Base-by-base conservation (phyloP, 1,139 yeast species). In the Debaryomyces sp. region DNA sequence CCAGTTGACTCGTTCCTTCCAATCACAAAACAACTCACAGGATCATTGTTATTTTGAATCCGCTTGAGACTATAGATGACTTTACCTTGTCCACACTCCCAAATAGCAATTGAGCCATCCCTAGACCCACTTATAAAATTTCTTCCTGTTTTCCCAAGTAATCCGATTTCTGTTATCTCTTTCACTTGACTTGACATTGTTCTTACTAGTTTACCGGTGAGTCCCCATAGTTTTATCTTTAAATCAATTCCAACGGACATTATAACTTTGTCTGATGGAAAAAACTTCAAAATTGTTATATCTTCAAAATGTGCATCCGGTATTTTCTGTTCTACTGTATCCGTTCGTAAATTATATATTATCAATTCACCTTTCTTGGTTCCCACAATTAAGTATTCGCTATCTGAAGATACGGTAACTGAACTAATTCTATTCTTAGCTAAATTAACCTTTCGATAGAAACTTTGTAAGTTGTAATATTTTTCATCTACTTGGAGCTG, bases 81-180 rank as follows among this genome's bases (percentile, higher is more conserved):
- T 17, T 61, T 48, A 0, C 84, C 89, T 1, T 78, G 61, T 0
- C 88, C 85, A 58, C 88, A 80, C 56, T 88, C 94, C 91, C 90
- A 87, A 36, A 88, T 58, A 41, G 68, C 70, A 1, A 84, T 70
- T 0, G 78, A 61, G 0, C 88, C 87, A 58, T 84, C 87, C 5
- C 54, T 47, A 9, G 82, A 75, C 3, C 80, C 70, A 1, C 81
- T 76, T 24, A 85, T 53, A 51, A 88, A 70, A 57, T 87, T 86
- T 32, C 94, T 67, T 1, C 95, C 95, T 15, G 42, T 44, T 17
- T 80, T 64, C 0, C 83, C 90, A 26, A 87, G 66, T 45, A 82
- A 56, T 3, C 64, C 73, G 2, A 80, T 52, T 50, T 72, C 83
- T 1, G 80, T 75, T 15, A 86, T 69, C 2, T 74, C 64, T 1